phyloP scores from a whole-genome alignment of 352 stramenopile genomes.

The Peronosclerospora sorghi region DNA sequence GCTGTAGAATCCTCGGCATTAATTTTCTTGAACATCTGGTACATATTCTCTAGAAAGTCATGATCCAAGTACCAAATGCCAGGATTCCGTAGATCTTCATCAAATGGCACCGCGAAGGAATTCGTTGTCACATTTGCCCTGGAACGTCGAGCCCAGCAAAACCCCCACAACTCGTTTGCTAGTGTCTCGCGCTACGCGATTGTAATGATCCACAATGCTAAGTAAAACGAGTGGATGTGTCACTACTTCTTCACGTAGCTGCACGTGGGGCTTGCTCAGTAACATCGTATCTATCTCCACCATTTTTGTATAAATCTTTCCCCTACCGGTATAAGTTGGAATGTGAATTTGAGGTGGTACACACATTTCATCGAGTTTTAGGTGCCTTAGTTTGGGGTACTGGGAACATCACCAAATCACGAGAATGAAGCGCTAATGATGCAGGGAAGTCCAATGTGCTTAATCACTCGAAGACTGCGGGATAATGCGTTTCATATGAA shows the following conservation, averaged over 20 bases:
- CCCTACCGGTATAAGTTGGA: neutral
- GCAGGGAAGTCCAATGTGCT: slow-evolving; percentile 13
- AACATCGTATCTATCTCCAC: neutral
- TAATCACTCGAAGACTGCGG: slow-evolving; percentile 29
- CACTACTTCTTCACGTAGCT: slow-evolving; percentile 88
- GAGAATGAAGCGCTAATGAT: slow-evolving; percentile 3
- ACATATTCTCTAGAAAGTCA: slow-evolving; percentile 99
- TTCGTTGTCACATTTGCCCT: slow-evolving; percentile 91
- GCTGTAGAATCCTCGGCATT: slow-evolving; percentile 99
- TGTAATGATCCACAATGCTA: slow-evolving; percentile 99
- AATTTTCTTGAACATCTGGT: slow-evolving; percentile 92
- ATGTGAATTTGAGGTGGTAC: neutral
- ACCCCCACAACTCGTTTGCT: slow-evolving; percentile 98
- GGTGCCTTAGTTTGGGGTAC: slow-evolving; percentile 36
- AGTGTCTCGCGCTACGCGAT: slow-evolving; percentile 95
- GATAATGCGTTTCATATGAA: slow-evolving; percentile 26
- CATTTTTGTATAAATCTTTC: slow-evolving; percentile 6
- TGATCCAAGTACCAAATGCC: slow-evolving; percentile 99
- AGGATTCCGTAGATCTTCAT: slow-evolving; percentile 96
- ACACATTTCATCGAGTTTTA: slow-evolving; percentile 18
- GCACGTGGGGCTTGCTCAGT: slow-evolving; percentile 27
- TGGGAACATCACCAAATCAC: slow-evolving; percentile 13
- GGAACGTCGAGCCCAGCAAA: slow-evolving; percentile 91
- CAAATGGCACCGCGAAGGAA: slow-evolving; percentile 95
- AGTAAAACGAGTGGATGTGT: slow-evolving; percentile 98